A percentile compares a stretch with the other conserved stretches of the same genome.
phyloP scores from a whole-genome alignment of 805 yeast genomes.

The Henningerozyma blattae region DNA sequence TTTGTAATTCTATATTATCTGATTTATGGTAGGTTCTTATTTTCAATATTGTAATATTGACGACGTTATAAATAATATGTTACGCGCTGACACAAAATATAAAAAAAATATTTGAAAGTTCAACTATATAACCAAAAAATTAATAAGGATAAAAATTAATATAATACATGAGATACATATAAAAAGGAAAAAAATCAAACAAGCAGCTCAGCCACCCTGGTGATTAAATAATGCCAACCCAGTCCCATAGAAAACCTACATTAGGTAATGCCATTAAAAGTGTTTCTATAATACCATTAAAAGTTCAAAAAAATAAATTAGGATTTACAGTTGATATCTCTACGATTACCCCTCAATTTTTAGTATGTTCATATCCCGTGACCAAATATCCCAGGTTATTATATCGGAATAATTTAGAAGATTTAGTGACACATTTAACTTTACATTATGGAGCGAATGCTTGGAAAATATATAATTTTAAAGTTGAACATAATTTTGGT shows the following conservation, averaged over 20 bases:
- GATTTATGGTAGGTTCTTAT: too few relatives aligned
- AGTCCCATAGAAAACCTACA: background rate
- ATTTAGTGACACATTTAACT: slow-evolving; percentile 38
- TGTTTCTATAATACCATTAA: slow-evolving; percentile 10
- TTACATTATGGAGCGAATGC: slow-evolving; percentile 31
- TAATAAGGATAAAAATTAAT: too few relatives aligned
- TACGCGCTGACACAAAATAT: too few relatives aligned
- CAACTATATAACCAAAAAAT: too few relatives aligned
- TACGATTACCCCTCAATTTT: slow-evolving; percentile 48
- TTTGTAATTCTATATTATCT: too few relatives aligned
- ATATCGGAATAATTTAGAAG: slow-evolving; percentile 41
- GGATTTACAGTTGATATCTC: slow-evolving; percentile 45
- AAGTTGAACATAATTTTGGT: slow-evolving; percentile 40
- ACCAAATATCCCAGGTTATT: slow-evolving; percentile 29
- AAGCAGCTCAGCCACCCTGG: background rate
- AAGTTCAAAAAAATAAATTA: slow-evolving; percentile 16
- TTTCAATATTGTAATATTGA: too few relatives aligned
- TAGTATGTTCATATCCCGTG: slow-evolving; percentile 72
- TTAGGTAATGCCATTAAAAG: background rate
- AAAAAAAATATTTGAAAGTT: too few relatives aligned
- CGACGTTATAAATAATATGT: too few relatives aligned
- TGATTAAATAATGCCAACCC: slow-evolving; percentile 1
- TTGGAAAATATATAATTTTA: slow-evolving; percentile 69
- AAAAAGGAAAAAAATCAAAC: background rate
- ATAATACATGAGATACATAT: background rate